phyloP scores from a whole-genome alignment of 2,329 filamentous ascomycete genomes.

The Fusarium anguioides region DNA sequence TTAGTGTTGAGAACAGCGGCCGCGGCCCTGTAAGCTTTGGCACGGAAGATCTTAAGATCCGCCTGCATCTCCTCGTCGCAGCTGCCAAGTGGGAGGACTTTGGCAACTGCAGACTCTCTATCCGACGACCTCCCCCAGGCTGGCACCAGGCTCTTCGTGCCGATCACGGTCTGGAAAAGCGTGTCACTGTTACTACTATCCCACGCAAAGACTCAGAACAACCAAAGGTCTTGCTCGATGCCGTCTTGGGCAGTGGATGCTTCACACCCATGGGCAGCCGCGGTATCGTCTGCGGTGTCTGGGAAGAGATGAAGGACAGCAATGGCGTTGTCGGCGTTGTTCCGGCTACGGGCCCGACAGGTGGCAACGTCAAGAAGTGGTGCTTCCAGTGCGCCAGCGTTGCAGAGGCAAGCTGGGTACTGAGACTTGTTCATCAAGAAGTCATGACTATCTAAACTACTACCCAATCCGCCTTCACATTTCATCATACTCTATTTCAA shows the following conservation, averaged over 20 bases:
- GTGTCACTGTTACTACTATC: constrained; percentile 81
- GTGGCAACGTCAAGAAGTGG: constrained; percentile 70
- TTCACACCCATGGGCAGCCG: constrained; percentile 86
- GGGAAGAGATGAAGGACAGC: constrained; percentile 78
- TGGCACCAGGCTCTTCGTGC: constrained; percentile 68
- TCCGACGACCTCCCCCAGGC: constrained; percentile 77
- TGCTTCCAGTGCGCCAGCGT: constrained; percentile 69
- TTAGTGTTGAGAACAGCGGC: constrained; percentile 64
- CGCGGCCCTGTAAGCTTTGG: constrained; percentile 73
- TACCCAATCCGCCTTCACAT: constrained; percentile 1
- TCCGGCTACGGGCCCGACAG: constrained; percentile 62
- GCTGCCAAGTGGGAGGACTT: constrained; percentile 90
- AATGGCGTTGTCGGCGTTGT: constrained; percentile 65
- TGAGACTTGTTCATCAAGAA: constrained; percentile 67
- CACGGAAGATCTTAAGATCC: constrained; percentile 78
- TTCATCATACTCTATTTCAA: constrained; percentile 20
- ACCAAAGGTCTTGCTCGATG: constrained; percentile 79
- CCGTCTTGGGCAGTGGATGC: constrained; percentile 83
- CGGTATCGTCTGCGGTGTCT: constrained; percentile 89
- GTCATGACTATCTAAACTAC: constrained; percentile 54
- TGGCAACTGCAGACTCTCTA: constrained; percentile 84
- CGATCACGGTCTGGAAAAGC: constrained; percentile 80
- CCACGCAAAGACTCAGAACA: constrained; percentile 68
- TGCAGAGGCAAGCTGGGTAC: constrained; percentile 66
- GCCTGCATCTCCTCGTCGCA: constrained; percentile 82